Conservation (phyloP, 305 asterid species). For the Fraxinus floribunda region DNA sequence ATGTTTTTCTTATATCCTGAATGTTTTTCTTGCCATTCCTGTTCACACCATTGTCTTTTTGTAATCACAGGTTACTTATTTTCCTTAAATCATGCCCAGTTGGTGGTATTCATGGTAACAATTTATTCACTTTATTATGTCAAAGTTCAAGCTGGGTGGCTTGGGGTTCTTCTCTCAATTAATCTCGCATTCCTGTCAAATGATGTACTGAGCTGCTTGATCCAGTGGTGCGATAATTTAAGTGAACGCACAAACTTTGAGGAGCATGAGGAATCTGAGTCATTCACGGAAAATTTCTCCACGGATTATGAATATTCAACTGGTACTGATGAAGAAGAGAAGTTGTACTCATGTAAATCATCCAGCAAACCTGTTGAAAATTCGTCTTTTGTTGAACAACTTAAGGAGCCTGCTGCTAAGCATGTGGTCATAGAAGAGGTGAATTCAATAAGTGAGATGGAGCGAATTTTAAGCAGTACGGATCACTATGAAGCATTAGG, state of each 20-base stretch:
- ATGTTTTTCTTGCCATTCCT: slow-evolving; percentile 21
- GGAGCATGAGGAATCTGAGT: slow-evolving; percentile 56
- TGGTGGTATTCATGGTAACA: slow-evolving; percentile 86
- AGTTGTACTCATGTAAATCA: slow-evolving; percentile 65
- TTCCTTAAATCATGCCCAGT: slow-evolving; percentile 87
- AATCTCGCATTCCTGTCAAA: slow-evolving; percentile 90
- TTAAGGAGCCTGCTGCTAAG: slow-evolving; percentile 51
- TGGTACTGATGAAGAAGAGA: slow-evolving; percentile 66
- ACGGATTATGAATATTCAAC: slow-evolving; percentile 59
- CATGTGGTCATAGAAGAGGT: slow-evolving; percentile 67
- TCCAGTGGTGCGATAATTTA: slow-evolving; percentile 87
- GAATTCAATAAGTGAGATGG: slow-evolving; percentile 69
- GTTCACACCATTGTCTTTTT: slow-evolving; percentile 30
- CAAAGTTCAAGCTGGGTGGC: slow-evolving; percentile 82
- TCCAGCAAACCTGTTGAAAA: slow-evolving; percentile 49
- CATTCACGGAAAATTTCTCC: slow-evolving; percentile 68
- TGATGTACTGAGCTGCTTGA: slow-evolving; percentile 68
- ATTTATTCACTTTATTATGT: slow-evolving; percentile 80
- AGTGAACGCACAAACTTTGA: slow-evolving; percentile 68
- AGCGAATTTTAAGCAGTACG: slow-evolving; percentile 65
- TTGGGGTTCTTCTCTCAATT: slow-evolving; percentile 76
- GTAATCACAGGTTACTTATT: slow-evolving; percentile 76
- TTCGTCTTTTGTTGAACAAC: slow-evolving; percentile 52
- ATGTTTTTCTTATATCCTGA: slow-evolving; percentile 14
- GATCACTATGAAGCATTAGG: slow-evolving; percentile 97